Percentiles rank a stretch among this genome's conserved stretches.
Conservation (phyloP, 2,329 filamentous ascomycete genomes). For the Venturia pyrina region DNA sequence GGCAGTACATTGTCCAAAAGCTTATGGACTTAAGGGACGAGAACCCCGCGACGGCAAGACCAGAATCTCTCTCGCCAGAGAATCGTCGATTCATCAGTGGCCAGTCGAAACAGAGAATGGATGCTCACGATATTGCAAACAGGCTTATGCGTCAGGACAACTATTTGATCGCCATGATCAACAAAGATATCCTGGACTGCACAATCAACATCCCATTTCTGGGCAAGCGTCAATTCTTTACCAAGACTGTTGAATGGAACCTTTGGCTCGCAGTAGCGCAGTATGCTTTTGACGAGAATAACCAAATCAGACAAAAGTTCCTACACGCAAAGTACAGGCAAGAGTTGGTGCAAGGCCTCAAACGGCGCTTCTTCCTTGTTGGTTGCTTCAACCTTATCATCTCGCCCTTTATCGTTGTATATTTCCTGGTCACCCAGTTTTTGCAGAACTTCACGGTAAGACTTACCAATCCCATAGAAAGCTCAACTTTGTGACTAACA, state of each 20-base stretch:
- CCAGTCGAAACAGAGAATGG: slow-evolving; percentile 86
- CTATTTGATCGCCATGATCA: slow-evolving; percentile 92
- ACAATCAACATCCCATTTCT: slow-evolving; percentile 79
- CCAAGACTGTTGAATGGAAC: slow-evolving; percentile 84
- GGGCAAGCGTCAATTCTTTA: slow-evolving; percentile 70
- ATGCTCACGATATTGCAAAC: slow-evolving; percentile 95
- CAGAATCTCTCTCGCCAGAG: slow-evolving; percentile 44
- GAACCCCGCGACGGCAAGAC: slow-evolving; percentile 66
- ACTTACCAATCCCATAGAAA: slow-evolving; percentile 10
- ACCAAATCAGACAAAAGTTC: slow-evolving; percentile 78
- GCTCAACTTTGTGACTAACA: slow-evolving; percentile 5
- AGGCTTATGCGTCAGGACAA: slow-evolving; percentile 94
- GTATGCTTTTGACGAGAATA: slow-evolving; percentile 83
- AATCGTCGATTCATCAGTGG: slow-evolving; percentile 59
- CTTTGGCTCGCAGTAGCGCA: slow-evolving; percentile 83
- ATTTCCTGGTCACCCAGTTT: slow-evolving; percentile 80
- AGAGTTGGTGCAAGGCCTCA: slow-evolving; percentile 67
- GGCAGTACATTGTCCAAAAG: slow-evolving; percentile 80
- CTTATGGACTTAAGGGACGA: slow-evolving; percentile 76
- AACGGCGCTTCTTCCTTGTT: slow-evolving; percentile 68
- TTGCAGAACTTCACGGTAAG: slow-evolving; percentile 86
- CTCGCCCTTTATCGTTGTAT: slow-evolving; percentile 78
- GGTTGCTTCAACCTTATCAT: slow-evolving; percentile 79
- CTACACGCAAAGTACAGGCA: slow-evolving; percentile 73
- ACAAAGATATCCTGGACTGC: slow-evolving; percentile 88